Base-by-base conservation (phyloP, 2,329 filamentous ascomycete genomes). In the Cercospora beticola region DNA sequence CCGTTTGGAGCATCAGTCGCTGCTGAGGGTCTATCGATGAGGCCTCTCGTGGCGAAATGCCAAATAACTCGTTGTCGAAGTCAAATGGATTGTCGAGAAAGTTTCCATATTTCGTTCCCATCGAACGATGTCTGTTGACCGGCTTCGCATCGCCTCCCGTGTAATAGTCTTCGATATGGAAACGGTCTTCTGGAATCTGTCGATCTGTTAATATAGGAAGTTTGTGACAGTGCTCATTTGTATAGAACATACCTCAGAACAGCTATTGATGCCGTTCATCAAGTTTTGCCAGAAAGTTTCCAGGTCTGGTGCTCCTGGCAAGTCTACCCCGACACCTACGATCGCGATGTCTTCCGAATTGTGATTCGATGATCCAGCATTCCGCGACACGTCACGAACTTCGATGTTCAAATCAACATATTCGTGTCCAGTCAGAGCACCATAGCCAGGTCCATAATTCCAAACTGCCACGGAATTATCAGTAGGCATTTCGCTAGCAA, bases 11-110 rank as follows among this genome's bases (percentile, higher is more conserved):
- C 43, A 65, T 54, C 10, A 68, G 21, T 36, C 68, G 56, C 57
- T 70, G 68, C 23, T 69, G 67, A 16, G 67, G 67, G 21, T 69
- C 67, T n/a, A 66, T 69, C 3, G 67, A 69, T 14, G 64, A 40
- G 2, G 67, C 67, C 52, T 69, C 67, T 69, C 67, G 36, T 28
- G 64, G 64, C 23, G 64, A 67, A 28, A 67, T 67, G 31, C 52
- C 64, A 54, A 69, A 69, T 8, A 64, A 40, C 16, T 66, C 31
- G 40, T 66, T 62, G 59, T 69, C 67, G 21, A 66, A 69, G n/a
- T 54, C 16, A 36, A 66, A 66, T 28, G 64, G 21, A 40, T 69
- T 64, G 26, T 69, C 56, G 14, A 69, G 31, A 21, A 69, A 69
- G 40, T 66, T 66, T 2, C 67, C 67, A 43, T 65, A 68, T 30